Conservation (phyloP, 352 stramenopile species). For the Phytophthora sp. region DNA sequence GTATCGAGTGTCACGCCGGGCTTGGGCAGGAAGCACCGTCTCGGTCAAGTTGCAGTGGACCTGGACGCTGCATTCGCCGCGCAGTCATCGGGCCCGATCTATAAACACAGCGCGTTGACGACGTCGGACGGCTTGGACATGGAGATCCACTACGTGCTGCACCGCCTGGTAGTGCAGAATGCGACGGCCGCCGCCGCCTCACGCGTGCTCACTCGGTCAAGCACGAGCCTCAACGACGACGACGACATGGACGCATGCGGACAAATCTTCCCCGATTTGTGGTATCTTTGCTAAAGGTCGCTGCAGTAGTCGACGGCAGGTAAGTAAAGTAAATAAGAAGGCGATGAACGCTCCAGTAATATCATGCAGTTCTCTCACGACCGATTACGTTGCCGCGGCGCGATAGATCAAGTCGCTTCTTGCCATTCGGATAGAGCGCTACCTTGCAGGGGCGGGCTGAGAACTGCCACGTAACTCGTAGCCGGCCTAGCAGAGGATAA, state of each 20-base stretch:
- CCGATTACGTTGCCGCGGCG: background rate
- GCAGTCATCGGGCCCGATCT: conserved; percentile 29
- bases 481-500: background rate
- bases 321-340: conserved; percentile 25
- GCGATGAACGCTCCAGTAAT: conserved; percentile 23
- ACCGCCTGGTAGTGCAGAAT: conserved; percentile 47
- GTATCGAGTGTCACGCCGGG: conserved; percentile 27
- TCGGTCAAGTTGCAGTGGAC: conserved; percentile 46
- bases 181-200: conserved; percentile 33
- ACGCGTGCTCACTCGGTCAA: conserved; percentile 35
- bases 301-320: background rate
- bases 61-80: conserved; percentile 37
- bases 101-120: conserved; percentile 26
- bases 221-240: conserved; percentile 50
- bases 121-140: conserved; percentile 23
- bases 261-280: conserved; percentile 53
- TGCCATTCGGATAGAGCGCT: background rate
- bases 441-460: conserved; percentile 7
- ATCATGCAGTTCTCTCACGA: conserved; percentile 27
- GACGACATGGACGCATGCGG: conserved; percentile 54
- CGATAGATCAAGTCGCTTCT: background rate
- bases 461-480: conserved; percentile 17
- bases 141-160: conserved; percentile 52
- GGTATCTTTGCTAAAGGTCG: conserved; percentile 50
- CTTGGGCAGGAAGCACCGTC: conserved; percentile 33